Evolutionary conservation across 345 rosid genomes (phyloP).

Genomic region (Sonneratia alba): DNA sequence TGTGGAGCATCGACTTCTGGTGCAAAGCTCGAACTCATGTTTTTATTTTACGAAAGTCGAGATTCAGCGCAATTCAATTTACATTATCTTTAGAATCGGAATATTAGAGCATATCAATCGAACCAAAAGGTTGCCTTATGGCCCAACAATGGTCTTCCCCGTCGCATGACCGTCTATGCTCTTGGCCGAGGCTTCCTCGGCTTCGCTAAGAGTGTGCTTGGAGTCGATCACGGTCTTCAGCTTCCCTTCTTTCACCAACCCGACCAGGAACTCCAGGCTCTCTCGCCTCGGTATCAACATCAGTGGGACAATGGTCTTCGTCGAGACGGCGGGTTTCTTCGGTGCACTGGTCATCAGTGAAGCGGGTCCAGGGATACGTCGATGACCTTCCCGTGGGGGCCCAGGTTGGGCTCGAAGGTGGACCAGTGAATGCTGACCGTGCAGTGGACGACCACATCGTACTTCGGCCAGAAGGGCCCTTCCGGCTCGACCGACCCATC

Average conservation of each 20-base stretch:
- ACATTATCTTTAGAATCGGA: not conserved
- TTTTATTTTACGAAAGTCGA: too few species aligned
- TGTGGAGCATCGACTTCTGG: too few species aligned
- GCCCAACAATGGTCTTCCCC: constrained; percentile 4
- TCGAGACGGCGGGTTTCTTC: not conserved
- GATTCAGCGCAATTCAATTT: too few species aligned
- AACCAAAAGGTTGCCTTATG: too few species aligned
- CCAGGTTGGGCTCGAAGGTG: constrained; percentile 5
- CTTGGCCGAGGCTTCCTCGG: constrained; percentile 2
- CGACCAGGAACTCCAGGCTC: constrained; percentile 2
- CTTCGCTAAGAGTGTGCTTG: not conserved
- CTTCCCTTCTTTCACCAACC: constrained; percentile 10
- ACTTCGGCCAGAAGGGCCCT: constrained; percentile 10
- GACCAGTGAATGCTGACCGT: constrained; percentile 6
- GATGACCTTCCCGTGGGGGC: not conserved
- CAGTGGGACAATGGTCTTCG: constrained; percentile 5
- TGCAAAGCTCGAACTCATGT: too few species aligned
- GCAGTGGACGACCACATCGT: constrained; percentile 8
- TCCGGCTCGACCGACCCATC: not conserved
- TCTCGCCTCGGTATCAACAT: not conserved
- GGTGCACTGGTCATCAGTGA: not conserved
- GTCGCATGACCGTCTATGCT: constrained; percentile 9
- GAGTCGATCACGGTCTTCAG: constrained; percentile 11
- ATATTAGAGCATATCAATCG: not conserved
- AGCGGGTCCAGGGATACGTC: constrained; percentile 4